Percentiles rank a stretch among this genome's conserved stretches.
phyloP scores from a whole-genome alignment of 2,329 filamentous ascomycete genomes.

The Aspergillus bombycis region DNA sequence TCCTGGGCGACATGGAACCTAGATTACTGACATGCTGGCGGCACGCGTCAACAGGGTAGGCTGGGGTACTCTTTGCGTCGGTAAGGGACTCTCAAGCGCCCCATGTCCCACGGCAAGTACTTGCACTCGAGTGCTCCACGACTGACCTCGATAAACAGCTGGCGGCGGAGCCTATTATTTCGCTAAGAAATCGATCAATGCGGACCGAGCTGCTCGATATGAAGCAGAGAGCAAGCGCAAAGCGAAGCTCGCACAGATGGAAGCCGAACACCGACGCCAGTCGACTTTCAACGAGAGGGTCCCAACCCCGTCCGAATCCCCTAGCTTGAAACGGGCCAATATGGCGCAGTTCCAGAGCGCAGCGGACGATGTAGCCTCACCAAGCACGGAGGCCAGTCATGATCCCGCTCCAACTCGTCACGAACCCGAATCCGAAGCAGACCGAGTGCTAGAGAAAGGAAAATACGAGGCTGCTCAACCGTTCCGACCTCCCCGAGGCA shows the following conservation, averaged over 20 bases:
- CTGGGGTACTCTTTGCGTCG: conserved; percentile 85
- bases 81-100: conserved; percentile 51
- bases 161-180: conserved; percentile 94
- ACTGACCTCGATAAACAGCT: conserved; percentile 55
- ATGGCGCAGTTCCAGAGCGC: conserved; percentile 32
- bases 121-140: not conserved
- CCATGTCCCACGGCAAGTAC: not conserved
- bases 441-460: conserved; percentile 73
- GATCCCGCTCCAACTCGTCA: conserved; percentile 89
- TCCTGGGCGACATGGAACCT: not conserved
- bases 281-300: conserved; percentile 21
- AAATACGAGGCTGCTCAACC: conserved; percentile 84
- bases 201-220: conserved; percentile 75
- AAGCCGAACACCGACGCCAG: conserved; percentile 39
- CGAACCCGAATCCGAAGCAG: conserved; percentile 70
- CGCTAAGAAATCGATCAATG: conserved; percentile 92
- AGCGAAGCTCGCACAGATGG: conserved; percentile 38
- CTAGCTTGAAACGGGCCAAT: conserved; percentile 41
- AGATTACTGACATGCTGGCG: conserved; percentile 12
- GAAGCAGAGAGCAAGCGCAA: conserved; percentile 69
- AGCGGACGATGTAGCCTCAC: conserved; percentile 59
- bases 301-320: conserved; percentile 27
- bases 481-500: conserved; percentile 78
- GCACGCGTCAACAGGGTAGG: conserved; percentile 68
- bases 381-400: conserved; percentile 70